Conservation (phyloP, 768 basidiomycete species). For the Mycena filopes region DNA sequence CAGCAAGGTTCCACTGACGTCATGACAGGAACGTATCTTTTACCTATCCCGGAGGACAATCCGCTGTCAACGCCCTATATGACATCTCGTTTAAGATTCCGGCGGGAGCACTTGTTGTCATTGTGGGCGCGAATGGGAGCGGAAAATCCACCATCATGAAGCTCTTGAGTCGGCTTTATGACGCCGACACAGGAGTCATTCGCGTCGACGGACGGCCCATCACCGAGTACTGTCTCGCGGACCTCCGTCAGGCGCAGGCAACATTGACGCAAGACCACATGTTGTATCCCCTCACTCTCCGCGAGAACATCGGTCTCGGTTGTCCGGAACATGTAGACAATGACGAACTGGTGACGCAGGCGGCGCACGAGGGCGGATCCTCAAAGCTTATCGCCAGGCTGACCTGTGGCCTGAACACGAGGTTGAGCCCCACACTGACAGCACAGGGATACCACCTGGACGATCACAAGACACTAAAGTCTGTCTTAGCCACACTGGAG, state of each 20-base stretch:
- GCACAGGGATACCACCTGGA: too few species aligned
- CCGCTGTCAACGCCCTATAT: slow-evolving; percentile 34
- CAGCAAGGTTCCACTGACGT: too few species aligned
- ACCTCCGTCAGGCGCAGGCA: slow-evolving; percentile 50
- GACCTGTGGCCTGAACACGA: slow-evolving; percentile 27
- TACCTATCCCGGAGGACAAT: slow-evolving; percentile 42
- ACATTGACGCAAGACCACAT: slow-evolving; percentile 53
- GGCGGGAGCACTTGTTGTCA: slow-evolving; percentile 54
- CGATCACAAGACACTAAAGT: too few species aligned
- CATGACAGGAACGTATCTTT: slow-evolving; percentile 49
- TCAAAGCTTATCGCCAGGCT: slow-evolving; percentile 14
- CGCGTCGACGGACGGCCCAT: slow-evolving; percentile 49
- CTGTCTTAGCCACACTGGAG: too few species aligned
- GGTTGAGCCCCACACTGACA: slow-evolving; percentile 6
- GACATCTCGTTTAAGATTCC: slow-evolving; percentile 49
- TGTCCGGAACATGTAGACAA: neutral
- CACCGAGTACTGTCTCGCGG: slow-evolving; percentile 39
- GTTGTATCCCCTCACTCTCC: slow-evolving; percentile 47
- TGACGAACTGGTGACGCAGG: neutral
- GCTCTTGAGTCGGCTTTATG: slow-evolving; percentile 48
- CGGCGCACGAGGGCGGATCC: slow-evolving; percentile 26
- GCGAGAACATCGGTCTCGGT: slow-evolving; percentile 47
- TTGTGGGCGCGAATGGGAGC: slow-evolving; percentile 58
- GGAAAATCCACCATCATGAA: slow-evolving; percentile 58
- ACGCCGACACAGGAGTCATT: slow-evolving; percentile 48